Base-by-base conservation (phyloP, 75 land plant genomes). In the Selaginella tamariscina region DNA sequence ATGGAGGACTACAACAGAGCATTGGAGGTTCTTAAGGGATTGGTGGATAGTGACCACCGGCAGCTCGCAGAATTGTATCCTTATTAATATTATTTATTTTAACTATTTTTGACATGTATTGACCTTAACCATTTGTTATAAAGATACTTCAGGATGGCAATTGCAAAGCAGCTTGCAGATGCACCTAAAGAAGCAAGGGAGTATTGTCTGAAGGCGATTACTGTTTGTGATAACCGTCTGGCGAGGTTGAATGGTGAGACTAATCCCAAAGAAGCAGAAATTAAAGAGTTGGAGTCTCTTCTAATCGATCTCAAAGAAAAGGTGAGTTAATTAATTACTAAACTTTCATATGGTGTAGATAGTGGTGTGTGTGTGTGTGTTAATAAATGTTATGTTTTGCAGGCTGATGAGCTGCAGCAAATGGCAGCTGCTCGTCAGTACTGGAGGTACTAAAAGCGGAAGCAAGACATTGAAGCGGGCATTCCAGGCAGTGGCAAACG, bases 61-160 rank as follows among this genome's bases (percentile, higher is more conserved):
- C 77, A 72, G 2, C 57, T 91, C 8, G 83, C 88, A 68, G 90
- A 87, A 74, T 66, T 95, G 99, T 91, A 91, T 85, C 85, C 82
- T 54, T 54, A 20, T 56, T 66, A 1, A 24, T 5, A 39, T 24
- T 2, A 49, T 66, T 15, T 66, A 9, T 13, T 18, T 20, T 32
- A 1, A 1, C 27, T 32, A n/a, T 18, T 1, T 15, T 2, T 1
- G 21, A 23, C 8, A 22, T 24, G 30, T 71, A 8, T 2, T 79
- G 74, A 76, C 75, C 69, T 60, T 1, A 0, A 31, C 31, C 55
- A 15, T 33, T 32, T 59, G 68, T 18, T 65, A n/a, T 32, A 2
- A 39, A 95, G 99, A 79, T 82, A 86, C 64, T 95, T 91, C 71
- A 81, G 87, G 62, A 77, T 95, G 57, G 84, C 84, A 62, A 72